Evolutionary conservation across 2,329 filamentous ascomycete genomes (phyloP), one percentile per base, ranked within the genome.

Genomic region (Aaosphaeria pasadenensis): DNA sequence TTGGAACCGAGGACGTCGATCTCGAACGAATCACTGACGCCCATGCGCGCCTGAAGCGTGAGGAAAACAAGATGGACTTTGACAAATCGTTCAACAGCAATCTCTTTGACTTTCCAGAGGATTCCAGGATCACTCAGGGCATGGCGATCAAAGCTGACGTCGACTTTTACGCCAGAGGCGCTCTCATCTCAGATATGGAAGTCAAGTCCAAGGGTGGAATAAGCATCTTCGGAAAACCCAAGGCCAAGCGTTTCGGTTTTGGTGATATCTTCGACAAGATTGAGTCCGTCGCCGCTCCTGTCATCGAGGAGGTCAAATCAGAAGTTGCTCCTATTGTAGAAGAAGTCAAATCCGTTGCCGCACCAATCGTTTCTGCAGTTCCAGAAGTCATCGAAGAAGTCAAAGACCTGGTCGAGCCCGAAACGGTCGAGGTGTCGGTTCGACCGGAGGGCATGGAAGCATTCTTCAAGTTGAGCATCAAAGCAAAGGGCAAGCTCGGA

Each of bases 141-240:
- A 38, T 60, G 40, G 51, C 46, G 17, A 44, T 62, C 13, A 54
- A 38, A 13, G 57, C 56, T 9, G 48, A 59, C 24, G 54, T 53
- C 7, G 45, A 60, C 28, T 48, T 62, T 31, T 48, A 46, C 7
- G 58, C 57, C 4, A 50, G 28, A 30, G 59, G 59, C 1, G 45
- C 43, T 17, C 53, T 62, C n/a, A 51, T 60, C 31, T 46, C 56
- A 4, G 59, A 62, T 38, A 52, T 62, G 11, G 55, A 58, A 9
- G 48, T 62, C 33, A 35, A 54, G 11, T 49, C 42, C 6, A 48
- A 44, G 7, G 17, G 17, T 24, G 17, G 17, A 24, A 24, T 48
- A 7, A 24, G 40, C 29, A 35, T 49, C 11, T 31, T 45, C 7
- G 11, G 13, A 3, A 48, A 56, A n/a, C 56, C 56, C 3, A 47